Base-by-base conservation (phyloP, 208 protist species). In the Lotmaria passim region DNA sequence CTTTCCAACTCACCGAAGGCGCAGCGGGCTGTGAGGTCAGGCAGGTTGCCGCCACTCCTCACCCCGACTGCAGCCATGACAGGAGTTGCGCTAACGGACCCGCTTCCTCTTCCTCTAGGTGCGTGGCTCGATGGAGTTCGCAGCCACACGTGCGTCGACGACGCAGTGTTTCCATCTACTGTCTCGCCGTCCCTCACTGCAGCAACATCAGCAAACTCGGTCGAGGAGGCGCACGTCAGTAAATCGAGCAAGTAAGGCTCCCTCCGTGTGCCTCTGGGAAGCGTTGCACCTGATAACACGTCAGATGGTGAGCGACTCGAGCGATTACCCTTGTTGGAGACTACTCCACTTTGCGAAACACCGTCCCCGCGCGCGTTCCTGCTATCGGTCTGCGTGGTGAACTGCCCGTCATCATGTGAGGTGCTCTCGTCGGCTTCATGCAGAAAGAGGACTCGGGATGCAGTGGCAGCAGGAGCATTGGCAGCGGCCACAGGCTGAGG, bases 181-280 rank as follows among this genome's bases (percentile, higher is more conserved):
- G 4, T 36, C 6, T 30, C 30, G 31, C 3, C 17, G 7, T 30
- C 46, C 30, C 34, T 53, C 33, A 3, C 52, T 10, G 0, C 58
- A 0, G 21, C 15, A 5, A 31, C 33, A 19, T 11, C 59, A 3
- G 44, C 46, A 46, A 31, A 1, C 3, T 66, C 60, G 6, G 36
- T 24, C 10, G 59, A 68, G 21, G 41, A 51, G 24, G 60, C 60
- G 43, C 59, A 41, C 1, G 44, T 47, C 4, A 63, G 41, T 8
- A 68, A 52, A n/a, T 67, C 43, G 0, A 75, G 17, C 19, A 68
- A 44, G 26, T 21, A n/a, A 1, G 28, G 15, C 21, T 66, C 60
- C 14, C 28, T 50, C 5, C 34, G 7, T 31, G 10, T 19, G 17
- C 24, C 10, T 1, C 48, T 21, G 1, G 60, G 60, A n/a, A 51